Conservation (phyloP, 306 rosid species). For the Vigna unguiculata region DNA sequence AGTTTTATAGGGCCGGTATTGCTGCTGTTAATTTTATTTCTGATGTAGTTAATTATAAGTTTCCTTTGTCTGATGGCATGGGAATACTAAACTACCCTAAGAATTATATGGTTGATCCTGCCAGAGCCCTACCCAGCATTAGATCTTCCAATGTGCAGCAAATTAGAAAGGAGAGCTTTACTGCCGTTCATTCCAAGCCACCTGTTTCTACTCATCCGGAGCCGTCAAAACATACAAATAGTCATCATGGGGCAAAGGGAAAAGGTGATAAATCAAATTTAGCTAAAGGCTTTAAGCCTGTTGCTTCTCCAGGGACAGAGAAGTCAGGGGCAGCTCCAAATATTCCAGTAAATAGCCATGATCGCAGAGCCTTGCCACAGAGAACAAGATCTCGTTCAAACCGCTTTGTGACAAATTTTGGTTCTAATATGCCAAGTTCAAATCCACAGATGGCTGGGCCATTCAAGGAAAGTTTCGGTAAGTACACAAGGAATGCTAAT, state of each 20-base stretch:
- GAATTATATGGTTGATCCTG: slow-evolving; percentile 74
- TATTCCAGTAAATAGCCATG: slow-evolving; percentile 50
- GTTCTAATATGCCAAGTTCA: slow-evolving; percentile 50
- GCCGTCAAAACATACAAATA: slow-evolving; percentile 54
- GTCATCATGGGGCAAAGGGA: slow-evolving; percentile 58
- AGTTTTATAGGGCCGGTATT: slow-evolving; percentile 79
- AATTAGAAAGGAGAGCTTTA: slow-evolving; percentile 65
- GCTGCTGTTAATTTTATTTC: slow-evolving; percentile 82
- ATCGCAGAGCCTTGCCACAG: slow-evolving; percentile 54
- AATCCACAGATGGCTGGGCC: slow-evolving; percentile 47
- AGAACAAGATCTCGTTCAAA: slow-evolving; percentile 60
- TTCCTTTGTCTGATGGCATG: slow-evolving; percentile 71
- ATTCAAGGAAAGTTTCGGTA: slow-evolving; percentile 56
- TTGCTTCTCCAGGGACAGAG: slow-evolving; percentile 53
- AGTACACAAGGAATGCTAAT: slow-evolving; percentile 56
- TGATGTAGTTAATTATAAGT: slow-evolving; percentile 66
- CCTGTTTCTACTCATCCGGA: slow-evolving; percentile 51
- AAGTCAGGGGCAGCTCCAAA: slow-evolving; percentile 51
- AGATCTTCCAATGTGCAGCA: slow-evolving; percentile 70
- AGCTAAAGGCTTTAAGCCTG: slow-evolving; percentile 57
- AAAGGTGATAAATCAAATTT: slow-evolving; percentile 57
- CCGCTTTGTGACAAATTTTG: slow-evolving; percentile 55
- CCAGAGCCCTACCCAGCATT: slow-evolving; percentile 55
- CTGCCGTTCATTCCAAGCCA: slow-evolving; percentile 63
- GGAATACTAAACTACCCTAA: slow-evolving; percentile 62